These are phyloP conservation scores for Macadamia integrifolia DNA, from an alignment of 164 flowering plant species.

Conservation along the genomic window DNA sequence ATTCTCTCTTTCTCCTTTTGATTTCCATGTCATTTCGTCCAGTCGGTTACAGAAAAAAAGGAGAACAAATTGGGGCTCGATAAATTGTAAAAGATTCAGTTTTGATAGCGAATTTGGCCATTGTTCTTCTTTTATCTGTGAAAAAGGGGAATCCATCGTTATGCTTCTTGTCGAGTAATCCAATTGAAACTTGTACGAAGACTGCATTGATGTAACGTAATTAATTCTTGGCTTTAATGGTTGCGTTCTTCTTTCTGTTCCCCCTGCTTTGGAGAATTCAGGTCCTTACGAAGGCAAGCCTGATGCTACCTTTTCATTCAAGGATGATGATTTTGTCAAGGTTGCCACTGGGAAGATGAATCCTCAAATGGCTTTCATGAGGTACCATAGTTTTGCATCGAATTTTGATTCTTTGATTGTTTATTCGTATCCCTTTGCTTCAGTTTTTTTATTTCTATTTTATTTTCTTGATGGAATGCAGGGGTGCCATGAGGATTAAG, in stretches of 20 bases:
- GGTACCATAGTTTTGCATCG: conserved; percentile 21
- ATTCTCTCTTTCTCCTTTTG: not conserved
- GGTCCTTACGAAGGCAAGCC: conserved; percentile 76
- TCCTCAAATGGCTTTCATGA: conserved; percentile 82
- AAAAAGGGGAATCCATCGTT: no score
- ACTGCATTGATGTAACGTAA: no score
- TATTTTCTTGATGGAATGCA: conserved; percentile 20
- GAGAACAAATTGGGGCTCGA: not conserved
- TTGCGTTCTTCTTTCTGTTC: no score
- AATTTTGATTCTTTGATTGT: not conserved
- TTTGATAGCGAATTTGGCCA: no score
- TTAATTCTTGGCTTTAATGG: no score
- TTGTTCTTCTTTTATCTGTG: no score
- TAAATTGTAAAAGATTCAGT: not conserved
- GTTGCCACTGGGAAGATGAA: conserved; percentile 69
- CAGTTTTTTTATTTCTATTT: not conserved
- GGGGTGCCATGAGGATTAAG: conserved; percentile 91
- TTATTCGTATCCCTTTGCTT: not conserved
- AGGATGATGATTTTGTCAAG: conserved; percentile 68
- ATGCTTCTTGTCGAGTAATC: no score
- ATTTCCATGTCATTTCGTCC: not conserved
- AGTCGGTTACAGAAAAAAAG: not conserved
- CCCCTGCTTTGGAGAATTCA: conserved; percentile 9
- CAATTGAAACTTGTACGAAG: no score
- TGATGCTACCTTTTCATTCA: conserved; percentile 70